Percentiles rank a stretch among this genome's conserved stretches.
phyloP scores from a whole-genome alignment of 495 filamentous ascomycete species.

The Podospora australis region DNA sequence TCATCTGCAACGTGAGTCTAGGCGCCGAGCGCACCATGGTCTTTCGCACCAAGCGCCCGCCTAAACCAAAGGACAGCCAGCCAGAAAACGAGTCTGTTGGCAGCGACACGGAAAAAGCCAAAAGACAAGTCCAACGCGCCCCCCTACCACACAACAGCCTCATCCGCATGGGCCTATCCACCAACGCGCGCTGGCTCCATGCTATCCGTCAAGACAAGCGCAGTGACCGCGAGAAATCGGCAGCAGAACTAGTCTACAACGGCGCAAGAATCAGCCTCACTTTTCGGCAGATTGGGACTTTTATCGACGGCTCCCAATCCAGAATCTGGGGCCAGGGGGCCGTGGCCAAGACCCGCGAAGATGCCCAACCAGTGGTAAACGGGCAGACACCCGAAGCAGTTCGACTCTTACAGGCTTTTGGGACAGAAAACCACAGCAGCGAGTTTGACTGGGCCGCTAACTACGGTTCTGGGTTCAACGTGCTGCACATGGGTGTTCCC shows the following conservation, averaged over 20 bases:
- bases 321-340: constrained; percentile 93
- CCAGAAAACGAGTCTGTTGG: neutral
- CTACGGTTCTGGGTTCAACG: constrained; percentile 83
- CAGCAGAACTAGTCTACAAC: constrained; percentile 61
- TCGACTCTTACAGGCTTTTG: constrained; percentile 69
- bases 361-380: constrained; percentile 59
- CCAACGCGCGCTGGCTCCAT: constrained; percentile 86
- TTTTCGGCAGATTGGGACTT: constrained; percentile 86
- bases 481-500: constrained; percentile 61
- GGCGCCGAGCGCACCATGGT: constrained; percentile 89
- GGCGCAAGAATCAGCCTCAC: constrained; percentile 88
- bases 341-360: constrained; percentile 50
- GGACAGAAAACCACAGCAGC: constrained; percentile 68
- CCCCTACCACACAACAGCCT: constrained; percentile 83
- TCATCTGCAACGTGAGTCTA: constrained; percentile 86
- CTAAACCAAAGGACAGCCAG: constrained; percentile 16
- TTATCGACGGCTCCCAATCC: constrained; percentile 52
- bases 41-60: constrained; percentile 70
- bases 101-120: constrained; percentile 4
- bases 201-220: constrained; percentile 84
- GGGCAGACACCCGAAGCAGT: constrained; percentile 61
- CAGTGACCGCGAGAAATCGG: constrained; percentile 52
- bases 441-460: constrained; percentile 70
- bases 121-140: constrained; percentile 50
- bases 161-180: constrained; percentile 71